phyloP scores from a whole-genome alignment of 1,284 basidiomycete genomes.

The Cerioporus squamosus region DNA sequence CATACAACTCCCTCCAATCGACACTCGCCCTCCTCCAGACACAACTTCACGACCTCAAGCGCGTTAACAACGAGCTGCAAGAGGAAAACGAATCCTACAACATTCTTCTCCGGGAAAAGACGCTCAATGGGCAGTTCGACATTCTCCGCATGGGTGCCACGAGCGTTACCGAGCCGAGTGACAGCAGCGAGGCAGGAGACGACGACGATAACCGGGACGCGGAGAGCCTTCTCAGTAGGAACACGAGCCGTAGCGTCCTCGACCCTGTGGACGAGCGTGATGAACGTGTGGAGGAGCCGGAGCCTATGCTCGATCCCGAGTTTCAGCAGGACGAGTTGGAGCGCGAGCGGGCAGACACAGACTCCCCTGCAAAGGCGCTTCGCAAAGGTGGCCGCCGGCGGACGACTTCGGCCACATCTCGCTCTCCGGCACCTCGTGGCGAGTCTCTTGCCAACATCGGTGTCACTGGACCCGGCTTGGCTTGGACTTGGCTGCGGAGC shows the following conservation, averaged over 20 bases:
- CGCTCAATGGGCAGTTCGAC: slow-evolving; percentile 85
- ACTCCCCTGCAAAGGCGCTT: slow-evolving; percentile 40
- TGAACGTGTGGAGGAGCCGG: slow-evolving; percentile 48
- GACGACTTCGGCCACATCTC: slow-evolving; percentile 49
- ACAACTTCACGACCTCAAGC: slow-evolving; percentile 76
- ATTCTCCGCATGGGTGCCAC: slow-evolving; percentile 66
- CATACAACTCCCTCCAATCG: slow-evolving; percentile 77
- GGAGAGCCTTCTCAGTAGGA: slow-evolving; percentile 58
- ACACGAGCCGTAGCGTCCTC: slow-evolving; percentile 52
- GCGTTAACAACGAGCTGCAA: slow-evolving; percentile 81
- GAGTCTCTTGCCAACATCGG: slow-evolving; percentile 82
- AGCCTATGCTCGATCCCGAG: slow-evolving; percentile 40
- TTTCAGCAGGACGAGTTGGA: slow-evolving; percentile 35
- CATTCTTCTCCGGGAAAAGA: slow-evolving; percentile 87
- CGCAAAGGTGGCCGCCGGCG: slow-evolving; percentile 58
- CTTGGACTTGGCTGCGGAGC: slow-evolving; percentile 87
- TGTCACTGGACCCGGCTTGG: slow-evolving; percentile 87
- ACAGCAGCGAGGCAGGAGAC: slow-evolving; percentile 56
- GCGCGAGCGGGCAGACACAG: slow-evolving; percentile 30
- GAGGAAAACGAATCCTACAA: slow-evolving; percentile 97
- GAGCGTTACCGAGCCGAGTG: slow-evolving; percentile 42
- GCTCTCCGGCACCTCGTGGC: slow-evolving; percentile 54
- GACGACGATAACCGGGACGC: slow-evolving; percentile 44
- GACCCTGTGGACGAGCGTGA: slow-evolving; percentile 39
- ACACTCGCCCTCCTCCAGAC: slow-evolving; percentile 76